phyloP scores from a whole-genome alignment of 352 stramenopile genomes.

The Chrysophaeum taylorii region DNA sequence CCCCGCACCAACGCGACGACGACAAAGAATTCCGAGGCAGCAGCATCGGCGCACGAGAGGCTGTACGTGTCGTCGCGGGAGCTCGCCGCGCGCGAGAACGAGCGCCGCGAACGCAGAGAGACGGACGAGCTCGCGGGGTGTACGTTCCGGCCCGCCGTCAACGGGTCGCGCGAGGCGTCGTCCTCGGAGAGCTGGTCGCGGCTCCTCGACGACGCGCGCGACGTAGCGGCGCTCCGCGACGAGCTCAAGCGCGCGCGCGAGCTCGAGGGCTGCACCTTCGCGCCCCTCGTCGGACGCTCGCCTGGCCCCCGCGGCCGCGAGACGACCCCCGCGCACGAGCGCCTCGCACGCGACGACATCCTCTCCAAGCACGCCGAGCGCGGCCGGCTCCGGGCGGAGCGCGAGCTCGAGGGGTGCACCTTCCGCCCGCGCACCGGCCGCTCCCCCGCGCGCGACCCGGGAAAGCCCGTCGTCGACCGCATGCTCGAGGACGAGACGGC shows the following conservation, averaged over 20 bases:
- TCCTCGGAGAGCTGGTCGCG: background rate
- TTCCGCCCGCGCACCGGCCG: background rate
- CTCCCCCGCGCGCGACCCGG: background rate
- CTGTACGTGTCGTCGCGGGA: background rate
- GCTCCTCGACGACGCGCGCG: background rate
- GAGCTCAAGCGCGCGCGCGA: background rate
- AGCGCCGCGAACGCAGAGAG: background rate
- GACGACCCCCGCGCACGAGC: too few relatives aligned
- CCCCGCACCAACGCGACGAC: background rate
- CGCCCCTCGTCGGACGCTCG: background rate
- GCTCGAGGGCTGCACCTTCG: slow-evolving; percentile 13
- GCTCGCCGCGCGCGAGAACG: background rate
- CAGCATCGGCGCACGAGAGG: background rate
- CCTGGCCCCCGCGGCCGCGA: too few relatives aligned
- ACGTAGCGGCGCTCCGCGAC: background rate
- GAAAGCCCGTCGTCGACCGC: slow-evolving; percentile 4
- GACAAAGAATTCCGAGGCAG: background rate
- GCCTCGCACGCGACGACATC: too few relatives aligned
- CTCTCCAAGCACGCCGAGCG: too few relatives aligned
- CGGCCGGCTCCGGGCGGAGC: too few relatives aligned
- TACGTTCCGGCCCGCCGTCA: background rate
- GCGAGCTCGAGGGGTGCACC: slow-evolving; percentile 11
- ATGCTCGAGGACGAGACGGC: background rate
- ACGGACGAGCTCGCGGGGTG: background rate
- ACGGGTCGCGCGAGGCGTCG: background rate